Conservation (phyloP, 169 alveolate species). For the Cryptosporidium ubiquitum region DNA sequence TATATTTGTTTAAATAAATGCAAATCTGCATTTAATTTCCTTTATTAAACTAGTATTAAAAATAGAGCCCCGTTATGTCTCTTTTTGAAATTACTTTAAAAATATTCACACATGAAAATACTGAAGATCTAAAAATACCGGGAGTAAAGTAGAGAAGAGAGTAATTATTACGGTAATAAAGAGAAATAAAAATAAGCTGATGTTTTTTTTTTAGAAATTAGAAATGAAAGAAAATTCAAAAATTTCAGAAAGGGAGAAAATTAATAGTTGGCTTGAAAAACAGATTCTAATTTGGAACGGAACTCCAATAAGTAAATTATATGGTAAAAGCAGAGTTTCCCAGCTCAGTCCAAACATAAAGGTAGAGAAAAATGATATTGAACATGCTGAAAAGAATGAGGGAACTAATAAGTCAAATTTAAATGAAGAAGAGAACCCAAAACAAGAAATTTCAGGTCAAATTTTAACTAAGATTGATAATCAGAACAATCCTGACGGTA, state of each 20-base stretch:
- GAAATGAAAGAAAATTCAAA: background rate
- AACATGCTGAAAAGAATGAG: background rate
- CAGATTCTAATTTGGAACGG: slow-evolving; percentile 27
- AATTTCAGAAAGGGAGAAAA: slow-evolving; percentile 9
- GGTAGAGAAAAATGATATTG: background rate
- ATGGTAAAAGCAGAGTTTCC: background rate
- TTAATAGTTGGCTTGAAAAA: slow-evolving; percentile 8
- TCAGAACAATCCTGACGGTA: background rate
- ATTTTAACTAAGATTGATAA: background rate
- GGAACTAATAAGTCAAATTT: background rate
- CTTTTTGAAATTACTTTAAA: too few relatives aligned
- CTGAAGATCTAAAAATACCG: background rate
- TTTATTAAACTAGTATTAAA: too few relatives aligned
- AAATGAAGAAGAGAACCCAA: background rate
- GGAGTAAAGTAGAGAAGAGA: too few relatives aligned
- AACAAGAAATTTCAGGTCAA: background rate
- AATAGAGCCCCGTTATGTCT: background rate
- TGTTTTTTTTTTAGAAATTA: too few relatives aligned
- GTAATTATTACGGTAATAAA: too few relatives aligned
- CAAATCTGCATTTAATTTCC: too few relatives aligned
- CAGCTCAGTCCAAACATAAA: background rate
- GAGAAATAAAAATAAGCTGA: background rate
- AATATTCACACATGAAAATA: background rate
- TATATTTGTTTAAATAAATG: background rate
- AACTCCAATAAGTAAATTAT: background rate